Conservation (phyloP, 2,329 filamentous ascomycete genomes). For the Calonectria pauciramosa region DNA sequence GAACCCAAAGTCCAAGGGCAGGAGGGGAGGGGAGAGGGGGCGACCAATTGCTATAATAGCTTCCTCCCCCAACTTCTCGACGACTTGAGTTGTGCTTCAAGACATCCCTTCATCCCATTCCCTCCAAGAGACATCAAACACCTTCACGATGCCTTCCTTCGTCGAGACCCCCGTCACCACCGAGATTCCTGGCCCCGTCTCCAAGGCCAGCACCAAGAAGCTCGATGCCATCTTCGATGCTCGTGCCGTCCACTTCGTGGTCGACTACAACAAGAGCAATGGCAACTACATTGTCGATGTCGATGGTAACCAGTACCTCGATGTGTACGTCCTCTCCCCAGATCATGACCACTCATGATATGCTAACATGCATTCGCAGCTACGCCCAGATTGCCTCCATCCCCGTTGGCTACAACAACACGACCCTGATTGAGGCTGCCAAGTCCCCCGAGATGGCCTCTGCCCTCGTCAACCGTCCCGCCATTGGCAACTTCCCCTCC, state of each 20-base stretch:
- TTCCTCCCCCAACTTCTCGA: conserved; percentile 37
- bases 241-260: conserved; percentile 65
- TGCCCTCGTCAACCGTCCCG: conserved; percentile 83
- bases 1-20: conserved; percentile 4
- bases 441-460: conserved; percentile 79
- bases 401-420: conserved; percentile 86
- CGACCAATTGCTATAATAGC: conserved; percentile 46
- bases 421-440: conserved; percentile 74
- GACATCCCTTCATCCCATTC: conserved; percentile 29
- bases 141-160: conserved; percentile 50
- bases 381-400: conserved; percentile 89
- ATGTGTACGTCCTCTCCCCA: conserved; percentile 57
- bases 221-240: conserved; percentile 66
- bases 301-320: conserved; percentile 64
- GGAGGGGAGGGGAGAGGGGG: conserved; percentile 13
- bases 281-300: conserved; percentile 67
- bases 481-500: conserved; percentile 85
- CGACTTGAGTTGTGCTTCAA: conserved; percentile 29
- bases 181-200: conserved; percentile 56
- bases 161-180: conserved; percentile 52
- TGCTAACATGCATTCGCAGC: conserved; percentile 49
- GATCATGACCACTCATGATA: neutral
- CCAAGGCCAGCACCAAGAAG: conserved; percentile 55
- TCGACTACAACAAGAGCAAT: conserved; percentile 65
- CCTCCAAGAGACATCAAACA: conserved; percentile 29